Conservation (phyloP, 176 grass and related monocot species). For the Alopecurus myosuroides region DNA sequence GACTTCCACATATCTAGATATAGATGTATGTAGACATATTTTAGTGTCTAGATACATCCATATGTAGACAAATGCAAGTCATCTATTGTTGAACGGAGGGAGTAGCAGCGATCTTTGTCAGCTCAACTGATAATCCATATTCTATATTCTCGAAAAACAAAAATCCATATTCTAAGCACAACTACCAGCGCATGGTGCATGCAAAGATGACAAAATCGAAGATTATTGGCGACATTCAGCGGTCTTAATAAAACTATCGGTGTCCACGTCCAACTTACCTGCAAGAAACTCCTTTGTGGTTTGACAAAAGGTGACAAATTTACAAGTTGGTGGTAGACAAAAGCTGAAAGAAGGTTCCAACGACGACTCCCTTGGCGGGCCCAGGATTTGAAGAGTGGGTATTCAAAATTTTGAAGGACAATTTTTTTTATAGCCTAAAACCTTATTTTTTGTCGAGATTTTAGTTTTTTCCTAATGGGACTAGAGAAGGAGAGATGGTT, state of each 20-base stretch:
- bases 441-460: too few relatives aligned
- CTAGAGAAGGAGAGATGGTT: too few relatives aligned
- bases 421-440: too few relatives aligned
- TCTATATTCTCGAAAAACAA: not conserved
- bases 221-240: not conserved
- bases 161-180: not conserved
- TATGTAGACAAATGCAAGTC: too few relatives aligned
- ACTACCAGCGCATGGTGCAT: not conserved
- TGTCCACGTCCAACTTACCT: constrained; percentile 27
- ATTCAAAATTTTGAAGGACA: too few relatives aligned
- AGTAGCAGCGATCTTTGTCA: not conserved
- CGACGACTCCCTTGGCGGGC: not conserved
- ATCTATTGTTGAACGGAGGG: too few relatives aligned
- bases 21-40: too few relatives aligned
- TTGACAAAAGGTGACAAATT: not conserved
- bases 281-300: constrained; percentile 24
- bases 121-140: not conserved
- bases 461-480: too few relatives aligned
- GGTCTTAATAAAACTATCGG: not conserved
- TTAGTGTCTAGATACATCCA: too few relatives aligned
- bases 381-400: too few relatives aligned
- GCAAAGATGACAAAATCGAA: not conserved
- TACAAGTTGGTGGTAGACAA: not conserved
- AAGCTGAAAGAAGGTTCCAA: not conserved
- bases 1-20: too few relatives aligned